Conservation (phyloP, 116 monocot species). For the Cymodocea nodosa region DNA sequence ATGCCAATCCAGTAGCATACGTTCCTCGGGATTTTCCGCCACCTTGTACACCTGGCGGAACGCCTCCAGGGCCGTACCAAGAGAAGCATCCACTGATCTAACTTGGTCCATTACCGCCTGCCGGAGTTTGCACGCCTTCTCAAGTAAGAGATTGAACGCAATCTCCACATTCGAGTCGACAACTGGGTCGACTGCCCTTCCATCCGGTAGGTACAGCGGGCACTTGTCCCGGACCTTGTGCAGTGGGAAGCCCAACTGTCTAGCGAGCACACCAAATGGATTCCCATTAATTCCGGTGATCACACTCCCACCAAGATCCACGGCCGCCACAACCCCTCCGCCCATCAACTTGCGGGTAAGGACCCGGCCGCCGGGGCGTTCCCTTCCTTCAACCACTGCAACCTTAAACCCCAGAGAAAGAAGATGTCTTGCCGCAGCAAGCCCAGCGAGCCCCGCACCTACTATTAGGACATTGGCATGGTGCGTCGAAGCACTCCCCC, state of each 20-base stretch:
- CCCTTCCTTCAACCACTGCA: constrained; percentile 51
- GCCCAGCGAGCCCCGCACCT: constrained; percentile 70
- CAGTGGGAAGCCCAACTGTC: constrained; percentile 80
- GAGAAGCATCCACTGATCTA: constrained; percentile 51
- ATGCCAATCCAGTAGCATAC: constrained; percentile 95
- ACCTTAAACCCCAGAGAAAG: constrained; percentile 59
- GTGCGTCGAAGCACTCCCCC: constrained; percentile 5
- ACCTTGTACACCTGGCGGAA: constrained; percentile 54
- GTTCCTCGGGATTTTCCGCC: constrained; percentile 47
- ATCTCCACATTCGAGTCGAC: constrained; percentile 59
- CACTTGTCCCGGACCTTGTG: constrained; percentile 91
- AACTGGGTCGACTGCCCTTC: constrained; percentile 51
- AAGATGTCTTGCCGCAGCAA: constrained; percentile 65
- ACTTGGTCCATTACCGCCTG: constrained; percentile 52
- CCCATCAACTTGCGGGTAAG: constrained; percentile 49
- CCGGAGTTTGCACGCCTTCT: constrained; percentile 81
- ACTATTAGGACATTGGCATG: constrained; percentile 36
- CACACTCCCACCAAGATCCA: constrained; percentile 84
- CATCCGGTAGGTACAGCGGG: constrained; percentile 76
- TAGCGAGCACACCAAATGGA: constrained; percentile 66
- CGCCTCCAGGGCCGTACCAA: constrained; percentile 74
- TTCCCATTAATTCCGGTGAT: constrained; percentile 93
- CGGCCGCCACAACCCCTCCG: constrained; percentile 33
- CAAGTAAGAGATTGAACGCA: constrained; percentile 75
- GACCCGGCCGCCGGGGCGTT: constrained; percentile 74